Evolutionary conservation across 208 protist genomes (phyloP).

Genomic region (Sergeia podlipaevii): DNA sequence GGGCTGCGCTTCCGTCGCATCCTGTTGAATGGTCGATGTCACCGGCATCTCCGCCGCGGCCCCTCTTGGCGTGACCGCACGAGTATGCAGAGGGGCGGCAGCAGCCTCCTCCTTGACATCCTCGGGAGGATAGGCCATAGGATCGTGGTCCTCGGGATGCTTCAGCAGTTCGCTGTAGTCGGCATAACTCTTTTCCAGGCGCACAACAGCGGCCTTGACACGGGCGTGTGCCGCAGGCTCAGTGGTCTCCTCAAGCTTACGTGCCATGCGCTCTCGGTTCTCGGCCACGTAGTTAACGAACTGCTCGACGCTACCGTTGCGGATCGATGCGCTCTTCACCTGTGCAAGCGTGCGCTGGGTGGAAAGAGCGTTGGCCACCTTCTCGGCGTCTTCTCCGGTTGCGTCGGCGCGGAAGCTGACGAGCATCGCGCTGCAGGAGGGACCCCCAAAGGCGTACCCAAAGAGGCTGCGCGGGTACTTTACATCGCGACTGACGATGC

Average conservation of each 20-base stretch:
- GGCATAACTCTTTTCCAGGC: slow-evolving; percentile 33
- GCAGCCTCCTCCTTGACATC: neutral
- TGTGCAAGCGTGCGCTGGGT: slow-evolving; percentile 29
- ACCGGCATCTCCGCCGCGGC: neutral
- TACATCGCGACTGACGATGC: slow-evolving; percentile 20
- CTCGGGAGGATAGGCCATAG: slow-evolving; percentile 24
- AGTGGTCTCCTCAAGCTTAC: slow-evolving; percentile 16
- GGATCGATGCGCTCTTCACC: slow-evolving; percentile 23
- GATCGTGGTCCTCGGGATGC: slow-evolving; percentile 22
- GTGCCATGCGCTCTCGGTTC: slow-evolving; percentile 19
- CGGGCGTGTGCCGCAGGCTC: slow-evolving; percentile 23
- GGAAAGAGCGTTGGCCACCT: slow-evolving; percentile 24
- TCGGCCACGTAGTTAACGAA: slow-evolving; percentile 29
- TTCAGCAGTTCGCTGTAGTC: slow-evolving; percentile 40
- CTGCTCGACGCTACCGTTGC: slow-evolving; percentile 50
- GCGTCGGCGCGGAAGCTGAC: slow-evolving; percentile 22
- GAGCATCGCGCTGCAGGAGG: slow-evolving; percentile 35
- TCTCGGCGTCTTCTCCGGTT: slow-evolving; percentile 16
- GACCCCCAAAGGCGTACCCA: slow-evolving; percentile 34
- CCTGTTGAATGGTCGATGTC: neutral
- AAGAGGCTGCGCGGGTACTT: slow-evolving; percentile 39
- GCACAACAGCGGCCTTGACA: slow-evolving; percentile 14
- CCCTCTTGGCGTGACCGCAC: neutral
- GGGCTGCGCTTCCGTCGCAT: neutral
- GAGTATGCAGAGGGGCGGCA: neutral